These are phyloP conservation scores for Quercus berberidifolia DNA, from an alignment of 306 rosid species.

Conservation along the genomic window DNA sequence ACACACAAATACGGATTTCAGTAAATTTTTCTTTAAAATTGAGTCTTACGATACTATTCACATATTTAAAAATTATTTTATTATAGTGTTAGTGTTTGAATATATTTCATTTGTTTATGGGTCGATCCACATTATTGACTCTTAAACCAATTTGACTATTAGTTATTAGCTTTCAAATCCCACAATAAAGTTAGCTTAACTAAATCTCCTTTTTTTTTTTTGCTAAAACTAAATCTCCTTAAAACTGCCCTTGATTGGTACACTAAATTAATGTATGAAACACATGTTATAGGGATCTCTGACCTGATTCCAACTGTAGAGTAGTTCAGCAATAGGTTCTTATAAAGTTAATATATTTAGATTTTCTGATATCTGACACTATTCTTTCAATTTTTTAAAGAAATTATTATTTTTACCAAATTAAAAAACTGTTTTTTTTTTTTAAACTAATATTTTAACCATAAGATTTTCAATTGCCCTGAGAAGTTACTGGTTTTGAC, in stretches of 20 bases:
- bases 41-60: fast-evolving
- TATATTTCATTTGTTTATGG: background rate
- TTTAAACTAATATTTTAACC: too few relatives aligned
- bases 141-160: background rate
- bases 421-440: too few relatives aligned
- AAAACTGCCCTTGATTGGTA: background rate
- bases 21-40: too few relatives aligned
- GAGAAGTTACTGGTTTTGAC: too few relatives aligned
- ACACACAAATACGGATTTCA: too few relatives aligned
- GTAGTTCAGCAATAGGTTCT: background rate
- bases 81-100: background rate
- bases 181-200: background rate
- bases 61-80: too few relatives aligned
- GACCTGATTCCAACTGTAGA: background rate
- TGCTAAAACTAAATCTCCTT: background rate
- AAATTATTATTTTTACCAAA: too few relatives aligned
- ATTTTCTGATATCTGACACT: background rate
- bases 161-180: background rate
- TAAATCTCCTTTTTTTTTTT: background rate
- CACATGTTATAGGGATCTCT: background rate
- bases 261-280: background rate
- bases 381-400: background rate
- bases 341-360: background rate
- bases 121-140: background rate
- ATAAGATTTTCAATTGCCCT: too few relatives aligned